Conservation (phyloP, 2,329 filamentous ascomycete genomes). For the Ceratocystis cacaofunesta region DNA sequence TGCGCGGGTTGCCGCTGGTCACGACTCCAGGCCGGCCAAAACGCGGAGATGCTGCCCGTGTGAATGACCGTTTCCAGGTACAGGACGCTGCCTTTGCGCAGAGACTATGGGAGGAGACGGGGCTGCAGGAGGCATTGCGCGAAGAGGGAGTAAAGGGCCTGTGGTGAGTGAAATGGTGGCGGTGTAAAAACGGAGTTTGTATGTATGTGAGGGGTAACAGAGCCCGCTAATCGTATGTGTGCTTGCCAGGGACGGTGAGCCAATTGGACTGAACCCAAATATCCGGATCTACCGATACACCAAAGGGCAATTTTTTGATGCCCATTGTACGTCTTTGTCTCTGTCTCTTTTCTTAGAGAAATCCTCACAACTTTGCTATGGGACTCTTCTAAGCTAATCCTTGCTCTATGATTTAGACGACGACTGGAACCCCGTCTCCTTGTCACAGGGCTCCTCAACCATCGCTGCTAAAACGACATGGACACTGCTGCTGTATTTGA, state of each 20-base stretch:
- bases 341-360: constrained; percentile 19
- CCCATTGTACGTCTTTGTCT: constrained; percentile 53
- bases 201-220: background rate
- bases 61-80: constrained; percentile 82
- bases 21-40: constrained; percentile 70
- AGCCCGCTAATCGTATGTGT: background rate
- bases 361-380: no score
- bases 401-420: constrained; percentile 46
- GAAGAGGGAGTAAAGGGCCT: constrained; percentile 26
- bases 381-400: background rate
- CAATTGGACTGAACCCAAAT: constrained; percentile 74
- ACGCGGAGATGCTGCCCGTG: constrained; percentile 63
- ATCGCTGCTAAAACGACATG: constrained; percentile 55
- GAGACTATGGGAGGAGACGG: constrained; percentile 62
- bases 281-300: constrained; percentile 81
- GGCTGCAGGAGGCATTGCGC: constrained; percentile 47
- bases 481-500: constrained; percentile 81
- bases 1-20: constrained; percentile 51
- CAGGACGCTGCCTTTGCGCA: constrained; percentile 61
- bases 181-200: background rate
- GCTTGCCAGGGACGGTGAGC: constrained; percentile 58
- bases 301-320: constrained; percentile 78
- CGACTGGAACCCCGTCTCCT: constrained; percentile 59
- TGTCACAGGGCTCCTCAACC: constrained; percentile 28
- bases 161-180: constrained; percentile 28